A percentile compares a stretch with the other conserved stretches of the same genome.
These are phyloP conservation scores for Echeveria elegans DNA, from an alignment of 164 flowering plant species.

Conservation along the genomic window DNA sequence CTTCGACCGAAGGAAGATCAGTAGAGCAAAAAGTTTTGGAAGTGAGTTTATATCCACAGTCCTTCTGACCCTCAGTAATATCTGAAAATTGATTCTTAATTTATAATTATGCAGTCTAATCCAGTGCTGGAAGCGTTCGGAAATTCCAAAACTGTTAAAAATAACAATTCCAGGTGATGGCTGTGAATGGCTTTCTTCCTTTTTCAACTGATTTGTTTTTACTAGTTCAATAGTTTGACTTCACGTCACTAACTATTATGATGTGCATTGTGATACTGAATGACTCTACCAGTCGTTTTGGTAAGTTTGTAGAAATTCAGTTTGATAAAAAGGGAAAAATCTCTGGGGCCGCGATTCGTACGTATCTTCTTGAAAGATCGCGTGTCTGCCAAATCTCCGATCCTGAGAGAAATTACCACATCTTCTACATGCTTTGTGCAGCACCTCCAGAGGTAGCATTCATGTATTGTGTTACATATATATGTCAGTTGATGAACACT, in stretches of 20 bases:
- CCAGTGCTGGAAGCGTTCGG: conserved; percentile 91
- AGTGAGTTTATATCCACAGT: conserved; percentile 26
- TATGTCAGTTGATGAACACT: neutral
- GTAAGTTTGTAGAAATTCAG: conserved; percentile 83
- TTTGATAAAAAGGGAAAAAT: conserved; percentile 75
- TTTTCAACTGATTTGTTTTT: neutral
- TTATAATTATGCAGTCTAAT: conserved; percentile 46
- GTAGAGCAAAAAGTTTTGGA: conserved; percentile 99
- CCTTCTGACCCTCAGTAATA: neutral
- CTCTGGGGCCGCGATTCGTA: conserved; percentile 76
- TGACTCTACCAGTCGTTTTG: conserved; percentile 50
- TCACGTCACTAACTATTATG: conserved; percentile 9
- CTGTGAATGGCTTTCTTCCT: conserved; percentile 2
- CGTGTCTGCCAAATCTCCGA: conserved; percentile 80
- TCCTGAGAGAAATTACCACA: conserved; percentile 82
- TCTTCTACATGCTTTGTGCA: conserved; percentile 78
- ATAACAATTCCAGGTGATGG: conserved; percentile 73
- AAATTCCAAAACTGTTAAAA: conserved; percentile 76
- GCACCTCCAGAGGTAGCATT: conserved; percentile 71
- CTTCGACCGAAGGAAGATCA: conserved; percentile 90
- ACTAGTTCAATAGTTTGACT: neutral
- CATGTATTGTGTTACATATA: neutral
- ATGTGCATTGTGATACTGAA: neutral
- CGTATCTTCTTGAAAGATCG: conserved; percentile 73
- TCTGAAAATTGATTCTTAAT: neutral